Base-by-base conservation (phyloP, 345 rosid species). In the Moricandia moricandioides region DNA sequence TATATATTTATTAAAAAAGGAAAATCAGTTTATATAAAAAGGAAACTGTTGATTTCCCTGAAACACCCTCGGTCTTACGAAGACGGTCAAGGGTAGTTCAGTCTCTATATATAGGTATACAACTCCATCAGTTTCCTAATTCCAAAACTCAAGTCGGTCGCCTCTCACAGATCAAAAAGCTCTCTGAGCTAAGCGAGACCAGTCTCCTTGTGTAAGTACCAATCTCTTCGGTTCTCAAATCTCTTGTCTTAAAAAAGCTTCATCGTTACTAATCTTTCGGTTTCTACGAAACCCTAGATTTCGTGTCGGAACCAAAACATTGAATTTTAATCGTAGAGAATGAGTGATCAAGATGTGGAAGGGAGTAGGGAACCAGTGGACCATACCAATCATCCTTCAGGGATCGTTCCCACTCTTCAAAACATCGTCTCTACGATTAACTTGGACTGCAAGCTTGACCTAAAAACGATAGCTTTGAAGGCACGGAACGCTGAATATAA, bases 281-380 rank as follows among this genome's bases (percentile, higher is more conserved):
- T 4, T 77, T 55, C 60, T 55, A 21, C 7, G 1, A 27, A 55
- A 55, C 13, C 60, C 60, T 55, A 21, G 7, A 55, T 24, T 58
- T 57, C 62, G 37, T 34, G 4, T 51, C 39, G 7, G 10, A 49
- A 60, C 2, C 34, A 5, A 57, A 12, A 57, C 62, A 57, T 57
- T 26, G 62, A n/a, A 55, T 24, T 18, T 51, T 97, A 8, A 55
- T 55, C 61, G 33, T 11, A 5, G 33, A 58, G 16, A 56, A 95
- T 95, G 99, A 86, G 96, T 64, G 99, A 88, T 33, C 96, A 88
- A 82, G 84, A 75, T 77, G 75, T 77, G 81, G 97, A 90, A 84
- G 96, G 92, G 34, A 87, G 87, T 88, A 85, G 88, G 87, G 93
- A 89, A 63, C 97, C 97, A 7, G 97, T 95, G 77, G 99, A 95